Evolutionary conservation across 148 eudicot genomes (phyloP), one percentile per base, ranked within the genome.

Genomic region (Pharnaceum exiguum): DNA sequence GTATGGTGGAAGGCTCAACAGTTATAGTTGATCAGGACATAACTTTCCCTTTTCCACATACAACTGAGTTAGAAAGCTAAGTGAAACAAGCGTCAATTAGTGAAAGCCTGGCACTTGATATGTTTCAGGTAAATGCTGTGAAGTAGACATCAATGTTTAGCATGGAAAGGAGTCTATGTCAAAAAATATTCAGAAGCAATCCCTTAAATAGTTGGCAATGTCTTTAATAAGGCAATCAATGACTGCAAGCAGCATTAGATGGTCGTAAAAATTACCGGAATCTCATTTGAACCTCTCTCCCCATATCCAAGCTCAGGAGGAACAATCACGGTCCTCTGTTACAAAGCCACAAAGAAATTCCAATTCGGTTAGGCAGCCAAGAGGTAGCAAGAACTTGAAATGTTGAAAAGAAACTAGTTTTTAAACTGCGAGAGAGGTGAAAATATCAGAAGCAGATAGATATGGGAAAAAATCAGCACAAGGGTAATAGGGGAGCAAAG

Each of bases 271-370:
- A 50, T 63, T 71, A 93, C 99, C 87, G 99, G 99, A 44, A 94
- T 94, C 73, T 94, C 99, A 60, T 75, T 82, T 74, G 82, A 73
- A 57, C 99, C 96, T 75, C 56, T 89, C 67, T 84, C 51, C 29
- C 95, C 95, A 66, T 89, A 94, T 33, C 99, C 99, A 62, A 71
- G 71, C 57, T 94, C 96, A 10, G 99, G 95, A 9, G 95, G 80
- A 70, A 89, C 84, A 48, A 94, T 89, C 73, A 89, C 99, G 10
- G 82, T 94, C 70, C 99, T 83, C 99, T 93, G 64, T 68, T 47
- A 35, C 16, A 46, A 10, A 17, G 18, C 52, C 37, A 46, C 36
- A 55, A 60, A 26, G 6, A 24, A 27, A 23, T 18, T 13, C 22
- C 16, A 24, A 44, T 12, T 15, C 36, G 13, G 39, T 30, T 19